phyloP scores from a whole-genome alignment of 768 basidiomycete species.

The Russula sp. region DNA sequence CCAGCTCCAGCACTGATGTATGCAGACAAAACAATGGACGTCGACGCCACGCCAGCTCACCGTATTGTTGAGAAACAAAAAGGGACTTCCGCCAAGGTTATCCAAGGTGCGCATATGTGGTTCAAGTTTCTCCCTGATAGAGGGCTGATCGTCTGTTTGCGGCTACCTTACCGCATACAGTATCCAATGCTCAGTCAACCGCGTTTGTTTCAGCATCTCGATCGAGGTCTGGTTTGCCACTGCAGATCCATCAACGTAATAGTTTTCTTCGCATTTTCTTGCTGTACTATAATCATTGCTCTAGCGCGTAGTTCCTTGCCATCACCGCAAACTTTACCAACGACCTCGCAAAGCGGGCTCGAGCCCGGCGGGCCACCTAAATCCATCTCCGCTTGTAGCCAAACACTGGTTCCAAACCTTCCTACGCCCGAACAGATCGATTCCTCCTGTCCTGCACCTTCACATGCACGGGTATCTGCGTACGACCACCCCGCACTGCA shows the following conservation, averaged over 20 bases:
- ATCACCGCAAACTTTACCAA: neutral
- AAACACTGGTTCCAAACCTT: neutral
- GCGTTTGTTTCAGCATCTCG: neutral
- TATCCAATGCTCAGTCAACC: neutral
- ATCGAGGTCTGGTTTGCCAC: neutral
- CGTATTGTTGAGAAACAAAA: neutral
- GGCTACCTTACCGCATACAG: neutral
- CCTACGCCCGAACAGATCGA: neutral
- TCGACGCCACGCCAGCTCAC: neutral
- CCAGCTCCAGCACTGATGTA: neutral
- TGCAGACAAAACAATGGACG: neutral
- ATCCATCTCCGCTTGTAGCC: neutral
- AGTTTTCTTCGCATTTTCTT: neutral
- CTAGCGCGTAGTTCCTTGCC: neutral
- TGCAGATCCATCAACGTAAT: neutral
- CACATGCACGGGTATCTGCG: neutral
- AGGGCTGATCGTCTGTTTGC: neutral
- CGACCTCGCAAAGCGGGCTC: neutral
- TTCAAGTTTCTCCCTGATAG: neutral
- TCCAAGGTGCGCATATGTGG: neutral
- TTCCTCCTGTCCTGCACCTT: neutral
- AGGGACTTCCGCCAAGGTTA: neutral
- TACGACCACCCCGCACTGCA: constrained; percentile 14
- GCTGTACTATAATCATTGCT: neutral
- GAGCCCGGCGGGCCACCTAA: neutral